phyloP scores from a whole-genome alignment of 805 yeast species.

The Zygotorulaspora danielsina region DNA sequence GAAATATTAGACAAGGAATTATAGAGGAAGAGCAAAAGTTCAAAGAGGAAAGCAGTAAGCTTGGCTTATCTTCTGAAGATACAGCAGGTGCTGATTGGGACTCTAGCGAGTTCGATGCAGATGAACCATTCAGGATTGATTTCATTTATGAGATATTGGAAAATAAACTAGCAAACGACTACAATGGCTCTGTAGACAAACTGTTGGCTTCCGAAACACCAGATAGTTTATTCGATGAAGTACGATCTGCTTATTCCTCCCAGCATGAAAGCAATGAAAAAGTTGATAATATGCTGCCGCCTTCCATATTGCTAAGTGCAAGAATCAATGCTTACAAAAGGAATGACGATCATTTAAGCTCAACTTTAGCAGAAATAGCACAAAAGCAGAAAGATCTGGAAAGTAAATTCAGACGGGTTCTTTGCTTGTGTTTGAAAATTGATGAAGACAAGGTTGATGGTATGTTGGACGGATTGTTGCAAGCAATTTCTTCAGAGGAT shows the following conservation, averaged over 20 bases:
- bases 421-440: slow-evolving; percentile 85
- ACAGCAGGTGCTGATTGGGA: slow-evolving; percentile 33
- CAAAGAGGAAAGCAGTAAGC: slow-evolving; percentile 39
- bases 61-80: slow-evolving; percentile 33
- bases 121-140: slow-evolving; percentile 79
- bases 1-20: slow-evolving; percentile 59
- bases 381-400: slow-evolving; percentile 56
- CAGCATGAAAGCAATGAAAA: slow-evolving; percentile 15
- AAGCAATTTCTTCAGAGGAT: slow-evolving; percentile 81
- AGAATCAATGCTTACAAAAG: slow-evolving; percentile 74
- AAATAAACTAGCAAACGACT: slow-evolving; percentile 35
- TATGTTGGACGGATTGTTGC: slow-evolving; percentile 76
- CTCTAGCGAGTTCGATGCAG: slow-evolving; percentile 71
- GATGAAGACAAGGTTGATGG: slow-evolving; percentile 75
- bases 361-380: slow-evolving; percentile 49
- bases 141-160: slow-evolving; percentile 55
- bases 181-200: slow-evolving; percentile 30
- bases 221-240: slow-evolving; percentile 23
- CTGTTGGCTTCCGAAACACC: slow-evolving; percentile 22
- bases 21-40: slow-evolving; percentile 58
- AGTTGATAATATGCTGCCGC: slow-evolving; percentile 31
- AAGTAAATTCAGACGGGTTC: slow-evolving; percentile 79
- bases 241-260: slow-evolving; percentile 18
- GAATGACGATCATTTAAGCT: slow-evolving; percentile 56
- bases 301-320: slow-evolving; percentile 55